Percentiles rank a stretch among this genome's conserved stretches.
Conservation (phyloP, 1,284 basidiomycete genomes). For the Pseudozyma hubeiensis region DNA sequence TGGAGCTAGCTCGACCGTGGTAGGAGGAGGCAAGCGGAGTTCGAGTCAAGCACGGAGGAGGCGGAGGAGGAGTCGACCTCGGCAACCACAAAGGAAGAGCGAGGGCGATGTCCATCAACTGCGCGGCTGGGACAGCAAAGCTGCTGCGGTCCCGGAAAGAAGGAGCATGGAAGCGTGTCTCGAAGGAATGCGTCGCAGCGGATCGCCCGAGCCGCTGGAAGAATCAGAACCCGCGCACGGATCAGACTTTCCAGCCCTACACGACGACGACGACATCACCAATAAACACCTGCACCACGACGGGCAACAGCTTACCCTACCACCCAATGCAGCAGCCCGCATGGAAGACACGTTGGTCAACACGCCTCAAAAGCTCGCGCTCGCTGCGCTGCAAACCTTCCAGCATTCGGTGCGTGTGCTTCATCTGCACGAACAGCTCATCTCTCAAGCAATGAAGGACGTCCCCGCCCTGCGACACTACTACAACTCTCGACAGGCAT, state of each 20-base stretch:
- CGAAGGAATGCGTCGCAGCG: conserved; percentile 6
- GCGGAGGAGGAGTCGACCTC: neutral
- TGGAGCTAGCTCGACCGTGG: neutral
- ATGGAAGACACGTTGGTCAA: conserved; percentile 39
- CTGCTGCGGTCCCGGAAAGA: neutral
- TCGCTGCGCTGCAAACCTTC: conserved; percentile 40
- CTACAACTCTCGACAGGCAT: conserved; percentile 30
- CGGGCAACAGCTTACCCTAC: neutral
- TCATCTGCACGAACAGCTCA: conserved; percentile 24
- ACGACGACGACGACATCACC: neutral
- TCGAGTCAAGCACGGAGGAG: neutral
- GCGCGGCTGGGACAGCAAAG: neutral
- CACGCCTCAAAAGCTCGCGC: conserved; percentile 34
- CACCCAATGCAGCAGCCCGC: conserved; percentile 7
- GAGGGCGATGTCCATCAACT: conserved; percentile 12
- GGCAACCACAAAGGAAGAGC: conserved; percentile 17
- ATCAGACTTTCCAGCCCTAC: neutral
- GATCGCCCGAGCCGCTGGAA: conserved; percentile 4
- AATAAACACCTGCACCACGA: neutral
- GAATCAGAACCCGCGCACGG: neutral
- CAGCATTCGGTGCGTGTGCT: conserved; percentile 34
- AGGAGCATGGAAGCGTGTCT: conserved; percentile 31
- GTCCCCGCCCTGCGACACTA: conserved; percentile 41
- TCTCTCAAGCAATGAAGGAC: conserved; percentile 35
- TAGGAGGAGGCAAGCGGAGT: neutral